Evolutionary conservation across 2,329 filamentous ascomycete species (phyloP), one percentile per base, ranked within the genome.

Genomic region (Penicillium sp.): DNA sequence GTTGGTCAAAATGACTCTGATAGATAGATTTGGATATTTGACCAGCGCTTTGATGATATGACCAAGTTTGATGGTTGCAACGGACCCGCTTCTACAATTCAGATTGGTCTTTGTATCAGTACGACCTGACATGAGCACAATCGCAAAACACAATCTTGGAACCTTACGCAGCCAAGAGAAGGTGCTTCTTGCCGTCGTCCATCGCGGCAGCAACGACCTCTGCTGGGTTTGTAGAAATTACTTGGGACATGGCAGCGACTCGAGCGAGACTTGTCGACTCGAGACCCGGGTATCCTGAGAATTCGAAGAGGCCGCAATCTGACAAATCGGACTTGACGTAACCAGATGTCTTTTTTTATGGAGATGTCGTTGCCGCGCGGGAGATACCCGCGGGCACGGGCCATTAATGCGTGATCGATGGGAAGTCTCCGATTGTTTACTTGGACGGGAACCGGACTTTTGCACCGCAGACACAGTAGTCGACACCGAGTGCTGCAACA

Each of bases 61-160:
- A 1, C 82, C 82, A 3, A 89, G 73, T 65, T 96, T 96, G 62
- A 95, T 95, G 5, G 87, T 89, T 11, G 90, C 90, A n/a, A 56
- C 54, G 5, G 51, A 56, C 29, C 51, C 53, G 9, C 43, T 45
- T 24, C 43, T 45, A 9, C 5, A 9, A 27, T 45, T 39, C 9
- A 5, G n/a, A 38, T 36, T 2, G 1, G n/a, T 11, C 11, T 32
- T 4, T 11, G 13, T 8, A 27, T 45, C 32, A 45, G 36, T 36
- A 12, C 24, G 13, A 9, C 34, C 8, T 32, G 33, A 45, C 11
- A 18, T 18, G 18, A 18, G 18, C 25, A 32, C 29, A 7, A 7
- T 8, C 29, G 29, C 29, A 24, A 9, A 25, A 24, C 9, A 7
- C 13, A 32, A 4, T 7, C 26, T 24, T 13, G 9, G 18, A 34